A percentile compares a stretch with the other conserved stretches of the same genome.
These are phyloP conservation scores for Aegilops umbellulata DNA, from an alignment of 176 grass and related monocot species.

Conservation along the genomic window DNA sequence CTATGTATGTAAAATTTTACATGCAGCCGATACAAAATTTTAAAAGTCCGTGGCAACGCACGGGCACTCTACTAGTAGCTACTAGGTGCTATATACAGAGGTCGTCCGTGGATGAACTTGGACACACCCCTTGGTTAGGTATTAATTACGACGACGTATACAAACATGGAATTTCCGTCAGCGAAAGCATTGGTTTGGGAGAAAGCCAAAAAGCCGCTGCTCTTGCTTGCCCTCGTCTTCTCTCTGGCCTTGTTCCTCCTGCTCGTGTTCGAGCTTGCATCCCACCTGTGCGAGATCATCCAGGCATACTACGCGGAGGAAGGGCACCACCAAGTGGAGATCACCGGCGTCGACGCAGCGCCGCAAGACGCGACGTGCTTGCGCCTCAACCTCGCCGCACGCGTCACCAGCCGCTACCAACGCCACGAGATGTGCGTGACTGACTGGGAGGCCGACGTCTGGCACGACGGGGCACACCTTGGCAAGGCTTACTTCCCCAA, in stretches of 20 bases:
- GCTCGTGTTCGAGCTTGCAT: not conserved
- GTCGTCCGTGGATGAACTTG: not conserved
- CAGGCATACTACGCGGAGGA: not conserved
- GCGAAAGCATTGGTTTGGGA: not conserved
- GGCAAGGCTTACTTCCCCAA: constrained; percentile 18
- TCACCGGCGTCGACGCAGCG: not conserved
- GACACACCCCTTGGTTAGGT: no score
- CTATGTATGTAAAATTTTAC: no score
- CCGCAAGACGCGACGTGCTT: no score
- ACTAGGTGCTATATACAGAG: not conserved
- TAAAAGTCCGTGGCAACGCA: no score
- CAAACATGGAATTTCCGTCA: not conserved
- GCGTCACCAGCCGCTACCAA: not conserved
- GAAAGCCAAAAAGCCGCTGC: not conserved
- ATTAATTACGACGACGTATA: not conserved
- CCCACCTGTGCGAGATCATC: not conserved
- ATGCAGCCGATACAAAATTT: no score
- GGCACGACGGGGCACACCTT: not conserved
- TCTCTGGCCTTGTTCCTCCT: not conserved
- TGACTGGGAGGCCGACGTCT: not conserved
- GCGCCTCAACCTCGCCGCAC: not conserved
- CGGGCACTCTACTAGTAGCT: no score
- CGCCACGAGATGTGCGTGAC: not conserved
- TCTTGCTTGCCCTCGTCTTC: not conserved
- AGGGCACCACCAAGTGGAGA: constrained; percentile 1